Conservation (phyloP, 1,139 yeast genomes). For the Magnusiomyces tetraspermus region DNA sequence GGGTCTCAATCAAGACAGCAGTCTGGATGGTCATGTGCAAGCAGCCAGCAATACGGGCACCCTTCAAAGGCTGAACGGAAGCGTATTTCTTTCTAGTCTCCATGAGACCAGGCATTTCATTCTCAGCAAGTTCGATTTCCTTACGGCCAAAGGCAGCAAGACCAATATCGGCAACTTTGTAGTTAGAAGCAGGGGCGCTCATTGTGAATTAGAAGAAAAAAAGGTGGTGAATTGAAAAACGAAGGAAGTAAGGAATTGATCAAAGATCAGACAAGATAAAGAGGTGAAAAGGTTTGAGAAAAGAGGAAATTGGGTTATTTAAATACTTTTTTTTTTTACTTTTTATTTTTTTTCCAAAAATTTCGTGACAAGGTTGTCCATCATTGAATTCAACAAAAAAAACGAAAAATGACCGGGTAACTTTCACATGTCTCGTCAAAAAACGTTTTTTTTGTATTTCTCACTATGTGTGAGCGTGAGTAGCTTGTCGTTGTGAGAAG, state of each 20-base stretch:
- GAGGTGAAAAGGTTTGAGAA: background rate
- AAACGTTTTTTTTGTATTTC: too few relatives aligned
- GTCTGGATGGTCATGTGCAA: constrained; percentile 99
- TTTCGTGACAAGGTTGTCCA: too few relatives aligned
- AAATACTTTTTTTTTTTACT: background rate
- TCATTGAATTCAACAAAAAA: too few relatives aligned
- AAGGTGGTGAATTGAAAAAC: constrained; percentile 2
- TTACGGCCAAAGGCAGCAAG: constrained; percentile 99
- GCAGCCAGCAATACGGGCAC: constrained; percentile 99
- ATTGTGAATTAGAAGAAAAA: constrained; percentile 14
- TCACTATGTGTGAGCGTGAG: too few relatives aligned
- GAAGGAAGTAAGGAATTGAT: constrained; percentile 3
- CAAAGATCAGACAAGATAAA: constrained; percentile 3
- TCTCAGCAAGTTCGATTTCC: constrained; percentile 98
- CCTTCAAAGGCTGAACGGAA: constrained; percentile 87
- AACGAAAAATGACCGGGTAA: too few relatives aligned
- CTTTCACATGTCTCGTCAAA: too few relatives aligned
- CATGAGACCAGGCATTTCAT: constrained; percentile 99
- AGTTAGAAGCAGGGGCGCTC: constrained; percentile 43
- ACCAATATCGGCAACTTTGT: constrained; percentile 97
- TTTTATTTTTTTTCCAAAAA: too few relatives aligned
- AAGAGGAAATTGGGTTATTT: background rate
- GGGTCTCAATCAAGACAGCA: constrained; percentile 96
- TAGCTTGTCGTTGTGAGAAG: too few relatives aligned
- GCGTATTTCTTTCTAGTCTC: constrained; percentile 94